Percentiles rank a stretch among this genome's conserved stretches.
phyloP scores from a whole-genome alignment of 305 asterid genomes.

The Salvia sclarea region DNA sequence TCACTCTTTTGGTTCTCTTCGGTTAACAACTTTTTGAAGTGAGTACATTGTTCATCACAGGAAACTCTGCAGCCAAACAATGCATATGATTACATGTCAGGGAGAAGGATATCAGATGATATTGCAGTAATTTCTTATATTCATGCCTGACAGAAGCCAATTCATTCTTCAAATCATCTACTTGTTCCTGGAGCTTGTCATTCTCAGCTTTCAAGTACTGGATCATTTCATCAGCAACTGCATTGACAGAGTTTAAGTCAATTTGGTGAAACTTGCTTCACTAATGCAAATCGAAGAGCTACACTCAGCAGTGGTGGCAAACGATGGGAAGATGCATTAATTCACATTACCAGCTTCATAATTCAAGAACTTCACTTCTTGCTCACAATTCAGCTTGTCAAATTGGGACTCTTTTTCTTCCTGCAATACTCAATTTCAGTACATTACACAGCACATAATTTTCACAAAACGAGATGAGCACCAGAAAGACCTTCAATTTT shows the following conservation, averaged over 20 bases:
- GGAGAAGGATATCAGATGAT: constrained; percentile 16
- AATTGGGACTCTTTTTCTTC: constrained; percentile 53
- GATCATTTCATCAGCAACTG: constrained; percentile 80
- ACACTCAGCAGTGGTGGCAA: neutral
- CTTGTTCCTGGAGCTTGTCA: constrained; percentile 54
- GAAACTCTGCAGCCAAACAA: constrained; percentile 56
- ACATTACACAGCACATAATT: neutral
- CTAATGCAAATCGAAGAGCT: constrained; percentile 13
- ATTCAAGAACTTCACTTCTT: constrained; percentile 66
- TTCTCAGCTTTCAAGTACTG: constrained; percentile 61
- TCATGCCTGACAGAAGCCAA: constrained; percentile 60
- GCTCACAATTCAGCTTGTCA: constrained; percentile 63
- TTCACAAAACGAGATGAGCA: neutral
- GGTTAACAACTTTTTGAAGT: constrained; percentile 53
- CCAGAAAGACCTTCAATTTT: constrained; percentile 53
- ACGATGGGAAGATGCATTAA: neutral
- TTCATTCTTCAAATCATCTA: constrained; percentile 58
- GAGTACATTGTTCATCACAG: constrained; percentile 50
- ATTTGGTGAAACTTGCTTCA: neutral
- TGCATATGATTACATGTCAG: neutral
- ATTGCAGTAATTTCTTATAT: constrained; percentile 22
- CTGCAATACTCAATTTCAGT: constrained; percentile 38
- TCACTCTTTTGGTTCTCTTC: constrained; percentile 74
- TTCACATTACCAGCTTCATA: constrained; percentile 54
- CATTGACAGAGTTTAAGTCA: constrained; percentile 35